These are phyloP conservation scores for Bipolaris sorokiniana DNA, from an alignment of 2,329 filamentous ascomycete genomes.

Conservation along the genomic window DNA sequence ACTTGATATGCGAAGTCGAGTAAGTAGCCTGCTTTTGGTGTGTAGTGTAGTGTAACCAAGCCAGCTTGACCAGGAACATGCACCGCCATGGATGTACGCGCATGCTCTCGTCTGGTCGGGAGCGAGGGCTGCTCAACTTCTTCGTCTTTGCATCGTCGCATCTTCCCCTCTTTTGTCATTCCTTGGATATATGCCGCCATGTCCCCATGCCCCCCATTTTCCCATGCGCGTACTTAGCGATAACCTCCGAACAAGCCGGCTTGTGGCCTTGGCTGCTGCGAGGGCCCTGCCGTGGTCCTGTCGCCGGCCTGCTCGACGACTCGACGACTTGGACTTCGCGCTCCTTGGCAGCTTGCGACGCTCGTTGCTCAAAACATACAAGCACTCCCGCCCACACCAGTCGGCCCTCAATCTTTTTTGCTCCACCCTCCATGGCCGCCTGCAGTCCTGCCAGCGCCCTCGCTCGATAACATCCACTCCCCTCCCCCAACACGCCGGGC, in stretches of 20 bases:
- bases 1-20: too few species aligned
- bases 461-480: background rate
- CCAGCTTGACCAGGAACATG: too few species aligned
- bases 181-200: background rate
- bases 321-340: constrained; percentile 18
- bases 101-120: too few species aligned
- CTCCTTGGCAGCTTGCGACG: constrained; percentile 33
- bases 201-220: background rate
- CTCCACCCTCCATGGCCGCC: constrained; percentile 4
- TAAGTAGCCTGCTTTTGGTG: too few species aligned
- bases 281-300: constrained; percentile 15
- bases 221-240: background rate
- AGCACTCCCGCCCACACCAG: constrained; percentile 9
- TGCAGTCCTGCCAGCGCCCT: background rate
- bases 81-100: too few species aligned
- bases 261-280: constrained; percentile 1
- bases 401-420: constrained; percentile 8
- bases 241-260: constrained; percentile 13
- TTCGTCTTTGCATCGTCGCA: too few species aligned
- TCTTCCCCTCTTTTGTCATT: background rate
- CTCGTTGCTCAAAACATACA: constrained; percentile 17
- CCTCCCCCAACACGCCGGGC: too few species aligned
- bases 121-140: too few species aligned
- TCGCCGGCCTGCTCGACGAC: constrained; percentile 23
- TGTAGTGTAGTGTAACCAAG: too few species aligned